Base-by-base conservation (phyloP, 352 stramenopile genomes). In the Phytopythium kandeliae region DNA sequence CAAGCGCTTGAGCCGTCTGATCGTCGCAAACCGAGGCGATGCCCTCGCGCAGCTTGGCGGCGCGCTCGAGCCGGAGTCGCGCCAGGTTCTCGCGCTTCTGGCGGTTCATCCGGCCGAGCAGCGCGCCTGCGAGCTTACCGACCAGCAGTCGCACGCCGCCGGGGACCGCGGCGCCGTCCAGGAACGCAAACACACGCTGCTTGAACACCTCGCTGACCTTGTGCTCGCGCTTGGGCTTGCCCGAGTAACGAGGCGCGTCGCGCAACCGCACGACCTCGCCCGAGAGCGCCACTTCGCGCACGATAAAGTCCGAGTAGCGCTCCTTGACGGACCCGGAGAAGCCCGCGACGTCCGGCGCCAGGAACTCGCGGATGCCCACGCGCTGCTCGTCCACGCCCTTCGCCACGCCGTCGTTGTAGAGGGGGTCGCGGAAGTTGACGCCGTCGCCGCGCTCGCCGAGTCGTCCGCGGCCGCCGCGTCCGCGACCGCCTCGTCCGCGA, bases 291-390 rank as follows among this genome's bases (percentile, higher is more conserved):
- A 97, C 78, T 50, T 97, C 89, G 21, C 77, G 84, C 54, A 97
- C 89, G 31, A 97, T 63, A 69, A 97, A 97, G 62, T 97, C 89
- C 54, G 86, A 95, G 67, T 86, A 97, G 2, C 89, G 82, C 63
- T 96, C 74, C 58, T 97, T 97, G 52, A 90, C 82, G 19, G 86
- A 69, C 8, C 87, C 87, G 51, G 85, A 74, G 62, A 97, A 97
- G 19, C 88, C 84, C 1, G 50, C 44, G 21, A 88, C 68, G 24
- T 85, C 64, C 11, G 79, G 71, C 56, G 55, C 59, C 24, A 90
- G 48, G 62, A 86, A 95, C 44, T 65, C 50, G 42, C 65, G 55
- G 67, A 95, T 95, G 30, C 85, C 85, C 15, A 95, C 85, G 0
- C 74, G 63, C 3, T 51, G 51, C 65, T 95, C 85, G 51, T 89